These are phyloP conservation scores for Stagonosporopsis tanaceti DNA, from an alignment of 2,329 filamentous ascomycete species.

Conservation along the genomic window DNA sequence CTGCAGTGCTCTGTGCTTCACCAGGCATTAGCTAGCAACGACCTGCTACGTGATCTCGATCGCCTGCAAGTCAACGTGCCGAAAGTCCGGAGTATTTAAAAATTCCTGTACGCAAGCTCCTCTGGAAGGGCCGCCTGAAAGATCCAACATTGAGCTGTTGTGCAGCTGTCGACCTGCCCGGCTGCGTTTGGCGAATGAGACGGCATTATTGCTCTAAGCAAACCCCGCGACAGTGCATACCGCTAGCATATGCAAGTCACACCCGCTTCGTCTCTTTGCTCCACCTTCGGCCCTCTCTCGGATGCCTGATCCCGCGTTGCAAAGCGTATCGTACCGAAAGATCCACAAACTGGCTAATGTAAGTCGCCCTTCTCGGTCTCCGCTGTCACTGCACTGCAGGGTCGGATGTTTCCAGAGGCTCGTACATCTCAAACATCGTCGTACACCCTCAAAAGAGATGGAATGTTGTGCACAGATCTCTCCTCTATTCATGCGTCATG, in stretches of 20 bases:
- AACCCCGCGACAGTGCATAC: constrained; percentile 40
- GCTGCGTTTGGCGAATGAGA: constrained; percentile 33
- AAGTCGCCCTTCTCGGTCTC: constrained; percentile 26
- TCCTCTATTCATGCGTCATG: constrained; percentile 25
- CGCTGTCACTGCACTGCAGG: constrained; percentile 35
- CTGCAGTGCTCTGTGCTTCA: background rate
- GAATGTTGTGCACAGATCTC: constrained; percentile 13
- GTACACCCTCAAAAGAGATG: constrained; percentile 23
- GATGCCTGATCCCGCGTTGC: constrained; percentile 11
- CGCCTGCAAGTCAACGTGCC: background rate
- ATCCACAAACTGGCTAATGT: constrained; percentile 40
- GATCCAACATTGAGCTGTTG: constrained; percentile 26
- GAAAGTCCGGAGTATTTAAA: constrained; percentile 4
- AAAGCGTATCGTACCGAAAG: constrained; percentile 4
- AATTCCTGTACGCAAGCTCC: constrained; percentile 4
- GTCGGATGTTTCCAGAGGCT: constrained; percentile 22
- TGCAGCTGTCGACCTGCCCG: constrained; percentile 26
- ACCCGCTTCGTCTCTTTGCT: constrained; percentile 30
- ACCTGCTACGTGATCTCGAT: constrained; percentile 1
- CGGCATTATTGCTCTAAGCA: constrained; percentile 22
- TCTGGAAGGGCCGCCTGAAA: constrained; percentile 3
- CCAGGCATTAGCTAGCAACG: background rate
- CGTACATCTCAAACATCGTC: constrained; percentile 24
- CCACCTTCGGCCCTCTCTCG: constrained; percentile 35
- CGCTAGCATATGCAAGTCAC: constrained; percentile 50